phyloP scores from a whole-genome alignment of 1,139 yeast species.

The Yamadazyma taylorii region DNA sequence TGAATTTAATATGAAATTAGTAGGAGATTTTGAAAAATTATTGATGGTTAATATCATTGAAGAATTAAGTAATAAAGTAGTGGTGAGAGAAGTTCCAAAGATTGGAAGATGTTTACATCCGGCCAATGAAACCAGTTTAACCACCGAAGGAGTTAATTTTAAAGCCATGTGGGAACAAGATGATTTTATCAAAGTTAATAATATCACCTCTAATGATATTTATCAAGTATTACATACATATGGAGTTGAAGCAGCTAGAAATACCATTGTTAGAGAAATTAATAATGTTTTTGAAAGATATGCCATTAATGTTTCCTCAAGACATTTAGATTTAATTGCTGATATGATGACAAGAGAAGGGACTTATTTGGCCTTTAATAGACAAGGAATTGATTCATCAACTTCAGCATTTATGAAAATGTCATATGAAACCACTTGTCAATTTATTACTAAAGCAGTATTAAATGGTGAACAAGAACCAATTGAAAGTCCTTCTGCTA shows the following conservation, averaged over 20 bases:
- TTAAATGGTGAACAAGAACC: slow-evolving; percentile 88
- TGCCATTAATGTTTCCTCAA: slow-evolving; percentile 88
- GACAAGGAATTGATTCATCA: slow-evolving; percentile 96
- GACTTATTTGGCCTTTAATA: slow-evolving; percentile 90
- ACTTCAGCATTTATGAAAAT: slow-evolving; percentile 97
- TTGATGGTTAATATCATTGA: slow-evolving; percentile 97
- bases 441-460: slow-evolving; percentile 94
- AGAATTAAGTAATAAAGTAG: slow-evolving; percentile 84
- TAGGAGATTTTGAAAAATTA: slow-evolving; percentile 81
- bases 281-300: slow-evolving; percentile 94
- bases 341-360: slow-evolving; percentile 99
- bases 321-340: slow-evolving; percentile 95
- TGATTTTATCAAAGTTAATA: slow-evolving; percentile 84
- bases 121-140: slow-evolving; percentile 59
- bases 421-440: slow-evolving; percentile 99
- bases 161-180: slow-evolving; percentile 98
- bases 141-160: slow-evolving; percentile 98
- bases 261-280: slow-evolving; percentile 94
- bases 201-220: slow-evolving; percentile 88
- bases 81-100: slow-evolving; percentile 87
- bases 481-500: slow-evolving; percentile 91
- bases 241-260: slow-evolving; percentile 99
- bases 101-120: slow-evolving; percentile 96
- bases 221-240: slow-evolving; percentile 87
- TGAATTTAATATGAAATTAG: slow-evolving; percentile 79